Evolutionary conservation across 129 eudicot species (phyloP), one percentile per base, ranked within the genome.

Genomic region (Kitagawia praeruptora): DNA sequence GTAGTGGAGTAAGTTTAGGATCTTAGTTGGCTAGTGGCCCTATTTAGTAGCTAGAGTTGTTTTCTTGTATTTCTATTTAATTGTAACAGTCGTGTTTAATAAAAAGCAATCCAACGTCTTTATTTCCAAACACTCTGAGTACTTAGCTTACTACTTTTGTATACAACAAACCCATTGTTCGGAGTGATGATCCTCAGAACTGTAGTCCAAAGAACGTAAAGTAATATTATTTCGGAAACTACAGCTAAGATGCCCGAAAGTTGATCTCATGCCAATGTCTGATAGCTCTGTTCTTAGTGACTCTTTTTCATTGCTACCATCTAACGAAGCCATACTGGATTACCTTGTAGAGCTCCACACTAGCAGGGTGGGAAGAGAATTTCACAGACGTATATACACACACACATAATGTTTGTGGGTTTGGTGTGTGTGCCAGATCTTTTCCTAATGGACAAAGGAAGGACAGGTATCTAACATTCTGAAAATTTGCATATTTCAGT

Each of bases 161-260:
- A n/a, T n/a, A n/a, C n/a, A n/a, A n/a, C n/a, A n/a, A 54, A 86
- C 83, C 83, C 87, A 85, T 28, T 83, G 58, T 47, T 80, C 75
- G 47, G 76, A 64, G 37, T 46, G 71, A 25, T 85, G 86, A 34
- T 83, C 85, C 49, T 87, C 75, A 48, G 18, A 25, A 54, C 31
- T 66, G 78, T 77, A 75, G 19, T 80, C 56, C 39, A 78, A 74
- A 76, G 83, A 84, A 78, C 73, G 69, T 74, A 72, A 15, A 4
- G 74, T 79, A 6, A 85, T 76, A 84, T 77, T 80, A 69, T 84
- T 70, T 72, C 70, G 83, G 49, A 49, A 81, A 58, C 86, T 87
- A 66, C 87, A 78, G n/a, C 78, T 67, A 63, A 19, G 83, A 37
- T 56, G 81, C 70, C 66, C 80, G 51, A 87, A 83, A 53, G 83